A percentile compares a stretch with the other conserved stretches of the same genome.
Conservation (phyloP, 2,329 filamentous ascomycete genomes). For the Fusarium camptoceras region DNA sequence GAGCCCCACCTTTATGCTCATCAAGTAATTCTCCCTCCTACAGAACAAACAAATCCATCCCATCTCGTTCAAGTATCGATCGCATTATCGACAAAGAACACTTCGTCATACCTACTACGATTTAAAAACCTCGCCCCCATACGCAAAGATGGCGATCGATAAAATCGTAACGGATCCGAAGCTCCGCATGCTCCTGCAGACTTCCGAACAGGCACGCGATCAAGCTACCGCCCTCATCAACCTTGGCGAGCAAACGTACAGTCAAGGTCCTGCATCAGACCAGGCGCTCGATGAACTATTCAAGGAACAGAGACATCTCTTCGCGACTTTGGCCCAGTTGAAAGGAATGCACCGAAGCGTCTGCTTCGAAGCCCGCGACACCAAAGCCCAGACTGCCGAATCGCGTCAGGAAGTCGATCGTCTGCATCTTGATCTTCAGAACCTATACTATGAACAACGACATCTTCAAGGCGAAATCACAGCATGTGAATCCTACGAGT, state of each 20-base stretch:
- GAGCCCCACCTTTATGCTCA: constrained; percentile 9
- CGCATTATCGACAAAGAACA: background rate
- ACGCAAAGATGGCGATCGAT: constrained; percentile 53
- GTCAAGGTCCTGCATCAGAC: constrained; percentile 55
- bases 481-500: constrained; percentile 93
- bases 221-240: constrained; percentile 76
- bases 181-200: constrained; percentile 75
- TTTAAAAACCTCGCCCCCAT: background rate
- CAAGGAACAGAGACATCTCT: constrained; percentile 82
- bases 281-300: constrained; percentile 70
- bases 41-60: constrained; percentile 20
- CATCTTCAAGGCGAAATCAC: constrained; percentile 90
- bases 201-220: constrained; percentile 77
- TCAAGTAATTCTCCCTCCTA: background rate
- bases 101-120: background rate
- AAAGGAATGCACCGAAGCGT: constrained; percentile 86
- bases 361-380: constrained; percentile 83
- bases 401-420: constrained; percentile 91
- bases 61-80: constrained; percentile 1
- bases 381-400: constrained; percentile 87
- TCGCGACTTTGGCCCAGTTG: constrained; percentile 81
- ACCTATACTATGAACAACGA: constrained; percentile 94
- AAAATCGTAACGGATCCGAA: constrained; percentile 57
- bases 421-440: constrained; percentile 92
- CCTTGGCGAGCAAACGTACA: constrained; percentile 60